A percentile compares a stretch with the other conserved stretches of the same genome.
Evolutionary conservation across 805 yeast genomes (phyloP).

Genomic region (Barnettozyma siamensis): DNA sequence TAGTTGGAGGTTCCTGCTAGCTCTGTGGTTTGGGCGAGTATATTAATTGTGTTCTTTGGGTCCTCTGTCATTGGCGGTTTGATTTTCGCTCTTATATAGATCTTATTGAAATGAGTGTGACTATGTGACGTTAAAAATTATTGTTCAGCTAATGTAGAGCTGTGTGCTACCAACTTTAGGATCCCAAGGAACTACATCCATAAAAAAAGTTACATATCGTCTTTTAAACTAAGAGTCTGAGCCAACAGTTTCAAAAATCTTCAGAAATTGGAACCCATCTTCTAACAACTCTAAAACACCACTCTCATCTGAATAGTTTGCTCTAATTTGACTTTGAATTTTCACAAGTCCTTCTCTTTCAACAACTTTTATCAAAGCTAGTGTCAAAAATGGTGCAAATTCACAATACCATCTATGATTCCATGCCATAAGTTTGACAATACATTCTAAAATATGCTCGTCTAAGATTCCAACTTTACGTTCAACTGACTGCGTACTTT

Average conservation of each 20-base stretch:
- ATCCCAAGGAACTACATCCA: no score
- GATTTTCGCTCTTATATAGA: background rate
- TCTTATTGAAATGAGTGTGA: no score
- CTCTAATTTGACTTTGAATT: conserved; percentile 65
- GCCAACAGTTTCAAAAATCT: conserved; percentile 15
- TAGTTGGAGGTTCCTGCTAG: conserved; percentile 32
- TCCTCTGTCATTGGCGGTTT: background rate
- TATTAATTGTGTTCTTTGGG: conserved; percentile 42
- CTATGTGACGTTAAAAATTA: no score
- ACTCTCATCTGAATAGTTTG: conserved; percentile 49
- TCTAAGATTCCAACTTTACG: conserved; percentile 35
- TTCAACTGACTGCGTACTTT: conserved; percentile 23
- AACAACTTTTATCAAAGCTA: conserved; percentile 54
- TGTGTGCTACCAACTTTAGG: no score
- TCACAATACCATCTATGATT: conserved; percentile 96
- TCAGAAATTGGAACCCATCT: conserved; percentile 42
- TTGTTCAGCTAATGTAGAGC: no score
- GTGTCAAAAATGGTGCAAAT: conserved; percentile 66
- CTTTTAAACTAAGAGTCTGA: no score
- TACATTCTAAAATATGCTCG: conserved; percentile 49
- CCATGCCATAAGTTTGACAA: conserved; percentile 89
- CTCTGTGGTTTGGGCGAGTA: conserved; percentile 64
- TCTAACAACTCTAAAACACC: conserved; percentile 56
- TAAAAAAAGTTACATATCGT: no score
- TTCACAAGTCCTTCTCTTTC: conserved; percentile 75